These are phyloP conservation scores for Pisolithus marmoratus DNA, from an alignment of 768 basidiomycete genomes.

Conservation along the genomic window DNA sequence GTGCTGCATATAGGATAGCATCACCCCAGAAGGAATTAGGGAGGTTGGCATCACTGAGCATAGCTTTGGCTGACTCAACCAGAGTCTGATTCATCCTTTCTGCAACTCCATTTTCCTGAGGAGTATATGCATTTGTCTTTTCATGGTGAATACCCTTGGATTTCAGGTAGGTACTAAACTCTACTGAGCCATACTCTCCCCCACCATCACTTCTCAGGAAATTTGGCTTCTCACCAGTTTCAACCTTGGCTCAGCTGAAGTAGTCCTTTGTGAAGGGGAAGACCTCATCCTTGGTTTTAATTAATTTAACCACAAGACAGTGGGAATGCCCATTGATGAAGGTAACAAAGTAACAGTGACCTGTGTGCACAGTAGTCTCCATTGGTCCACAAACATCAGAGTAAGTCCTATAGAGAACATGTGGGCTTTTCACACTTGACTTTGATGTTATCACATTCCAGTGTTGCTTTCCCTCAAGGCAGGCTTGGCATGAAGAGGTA, in stretches of 20 bases:
- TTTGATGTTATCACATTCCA: conserved; percentile 7
- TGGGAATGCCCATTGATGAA: conserved; percentile 17
- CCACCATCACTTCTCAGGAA: conserved; percentile 18
- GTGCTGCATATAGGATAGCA: neutral
- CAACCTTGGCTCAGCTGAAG: conserved; percentile 5
- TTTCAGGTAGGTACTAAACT: conserved; percentile 3
- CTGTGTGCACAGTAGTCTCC: conserved; percentile 1
- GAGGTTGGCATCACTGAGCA: conserved; percentile 16
- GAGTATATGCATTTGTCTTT: conserved; percentile 17
- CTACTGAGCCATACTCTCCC: conserved; percentile 14
- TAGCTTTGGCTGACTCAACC: conserved; percentile 22
- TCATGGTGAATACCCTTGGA: conserved; percentile 13
- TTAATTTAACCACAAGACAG: conserved; percentile 6
- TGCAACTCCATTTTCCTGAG: conserved; percentile 41
- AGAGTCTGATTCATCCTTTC: conserved; percentile 35
- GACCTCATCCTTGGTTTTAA: conserved; percentile 10
- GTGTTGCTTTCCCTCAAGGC: conserved; percentile 20
- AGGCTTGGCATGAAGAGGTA: conserved; percentile 8
- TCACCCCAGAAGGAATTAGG: conserved; percentile 4
- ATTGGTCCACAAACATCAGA: conserved; percentile 18
- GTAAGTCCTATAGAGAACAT: conserved; percentile 2
- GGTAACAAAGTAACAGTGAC: conserved; percentile 13
- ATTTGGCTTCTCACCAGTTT: conserved; percentile 14
- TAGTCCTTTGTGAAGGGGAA: conserved; percentile 7
- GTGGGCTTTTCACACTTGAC: conserved; percentile 1